A percentile compares a stretch with the other conserved stretches of the same genome.
These are phyloP conservation scores for Blakeslea trispora DNA, from an alignment of 371 early-diverging fungal species.

Conservation along the genomic window DNA sequence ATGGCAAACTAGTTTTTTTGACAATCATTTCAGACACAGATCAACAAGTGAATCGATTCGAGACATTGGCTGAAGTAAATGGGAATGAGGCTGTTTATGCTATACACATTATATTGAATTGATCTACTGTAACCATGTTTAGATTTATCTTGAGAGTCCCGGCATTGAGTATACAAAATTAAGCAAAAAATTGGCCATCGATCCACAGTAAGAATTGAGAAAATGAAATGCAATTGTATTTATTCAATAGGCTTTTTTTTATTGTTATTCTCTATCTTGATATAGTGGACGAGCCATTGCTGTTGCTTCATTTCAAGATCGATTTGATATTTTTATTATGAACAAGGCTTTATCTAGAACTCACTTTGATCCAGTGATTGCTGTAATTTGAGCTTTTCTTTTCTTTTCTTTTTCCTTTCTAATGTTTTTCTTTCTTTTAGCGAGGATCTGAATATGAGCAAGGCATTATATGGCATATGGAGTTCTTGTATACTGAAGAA, in stretches of 20 bases:
- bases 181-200: constrained; percentile 39
- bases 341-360: constrained; percentile 27
- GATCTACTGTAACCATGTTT: background rate
- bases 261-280: no score
- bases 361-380: constrained; percentile 37
- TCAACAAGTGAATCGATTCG: constrained; percentile 29
- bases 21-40: constrained; percentile 16
- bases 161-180: constrained; percentile 40
- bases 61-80: constrained; percentile 34
- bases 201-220: constrained; percentile 37
- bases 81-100: background rate
- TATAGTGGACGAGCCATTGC: constrained; percentile 44
- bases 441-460: constrained; percentile 35
- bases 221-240: no score
- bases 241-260: no score
- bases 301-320: constrained; percentile 42
- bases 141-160: constrained; percentile 38
- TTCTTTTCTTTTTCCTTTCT: no score
- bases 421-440: no score
- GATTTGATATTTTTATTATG: constrained; percentile 42
- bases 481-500: constrained; percentile 39
- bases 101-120: background rate
- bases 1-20: constrained; percentile 43
- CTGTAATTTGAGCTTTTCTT: constrained; percentile 21
- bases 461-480: constrained; percentile 55